Evolutionary conservation across 2,329 filamentous ascomycete species (phyloP), one percentile per base, ranked within the genome.

Genomic region (Cladophialophora bantiana): DNA sequence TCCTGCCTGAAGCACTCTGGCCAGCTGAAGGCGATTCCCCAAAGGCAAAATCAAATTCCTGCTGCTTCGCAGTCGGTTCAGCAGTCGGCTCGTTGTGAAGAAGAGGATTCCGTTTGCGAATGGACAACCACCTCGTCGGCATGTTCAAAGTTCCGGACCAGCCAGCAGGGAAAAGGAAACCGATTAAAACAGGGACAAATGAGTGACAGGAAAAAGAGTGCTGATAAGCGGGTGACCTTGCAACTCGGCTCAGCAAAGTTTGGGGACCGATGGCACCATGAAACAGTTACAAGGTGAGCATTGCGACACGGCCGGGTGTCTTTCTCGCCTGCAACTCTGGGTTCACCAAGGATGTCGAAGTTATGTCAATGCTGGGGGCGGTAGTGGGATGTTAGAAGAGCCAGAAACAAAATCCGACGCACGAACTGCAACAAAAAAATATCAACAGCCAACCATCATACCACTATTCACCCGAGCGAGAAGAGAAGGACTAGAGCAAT

Each of bases 1-100:
- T 48, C 32, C 36, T 64, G 36, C 31, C 31, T 9, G 64, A 45
- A 40, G 54, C 20, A 42, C 36, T 63, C 48, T 34, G 62, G 60
- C 48, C 48, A 53, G 35, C 40, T 31, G 67, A 45, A 18, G 63
- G 45, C 50, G 60, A 40, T 32, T 67, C 68, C 34, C 48, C 54
- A 57, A 71, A 73, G 53, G 68, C 68, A 58, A 70, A 70, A 65
- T 73, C 70, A 64, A 73, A 69, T 32, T 66, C 69, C 56, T 62
- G 52, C 31, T 36, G 59, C 34, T 55, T 68, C 45, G 63, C 32
- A 32, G 42, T 38, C 31, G 53, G 12, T 13, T 62, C 57, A 32
- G 60, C 60, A 65, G 65, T 59, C 10, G 57, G 61, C 50, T 59
- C 55, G 58, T 62, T 36, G 34, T 65, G 59, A 61, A 64, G 59